Conservation (phyloP, 2,329 filamentous ascomycete species). For the Ceratocystis diversiconidia region DNA sequence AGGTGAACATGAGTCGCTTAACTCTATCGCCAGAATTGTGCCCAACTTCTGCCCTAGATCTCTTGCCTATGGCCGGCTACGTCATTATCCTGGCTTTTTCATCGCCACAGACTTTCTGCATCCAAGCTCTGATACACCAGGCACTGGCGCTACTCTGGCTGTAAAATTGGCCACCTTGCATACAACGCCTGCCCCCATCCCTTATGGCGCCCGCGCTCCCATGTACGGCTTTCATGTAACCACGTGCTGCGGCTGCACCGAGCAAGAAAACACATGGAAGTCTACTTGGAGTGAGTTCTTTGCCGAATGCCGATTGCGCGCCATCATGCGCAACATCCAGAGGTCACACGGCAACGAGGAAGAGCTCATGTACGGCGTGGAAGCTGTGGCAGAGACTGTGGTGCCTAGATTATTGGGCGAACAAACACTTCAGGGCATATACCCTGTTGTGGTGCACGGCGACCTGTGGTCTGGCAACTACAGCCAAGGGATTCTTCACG, state of each 20-base stretch:
- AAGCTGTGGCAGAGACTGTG: conserved; percentile 46
- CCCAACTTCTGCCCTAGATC: conserved; percentile 64
- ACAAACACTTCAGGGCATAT: conserved; percentile 46
- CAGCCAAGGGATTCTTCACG: conserved; percentile 46
- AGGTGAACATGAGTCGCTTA: conserved; percentile 74
- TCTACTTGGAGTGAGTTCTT: conserved; percentile 76
- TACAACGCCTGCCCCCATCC: conserved; percentile 54
- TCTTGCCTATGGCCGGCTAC: conserved; percentile 53
- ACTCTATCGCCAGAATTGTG: conserved; percentile 59
- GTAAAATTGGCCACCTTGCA: conserved; percentile 68
- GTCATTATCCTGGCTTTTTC: conserved; percentile 40
- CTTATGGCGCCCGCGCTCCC: conserved; percentile 40
- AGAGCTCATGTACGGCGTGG: conserved; percentile 41
- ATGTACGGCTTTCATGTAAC: conserved; percentile 72
- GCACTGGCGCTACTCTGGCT: conserved; percentile 47
- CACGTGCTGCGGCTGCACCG: conserved; percentile 76
- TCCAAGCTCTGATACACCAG: conserved; percentile 33
- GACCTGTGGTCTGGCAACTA: conserved; percentile 91
- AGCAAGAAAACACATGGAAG: conserved; percentile 63
- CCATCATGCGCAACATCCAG: conserved; percentile 31
- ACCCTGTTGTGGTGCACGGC: conserved; percentile 75
- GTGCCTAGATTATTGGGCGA: conserved; percentile 66
- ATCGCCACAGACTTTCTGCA: conserved; percentile 71
- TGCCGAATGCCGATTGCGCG: conserved; percentile 56
- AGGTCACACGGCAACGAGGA: conserved; percentile 24